phyloP scores from a whole-genome alignment of 164 flowering plant genomes.

The Saururus chinensis region DNA sequence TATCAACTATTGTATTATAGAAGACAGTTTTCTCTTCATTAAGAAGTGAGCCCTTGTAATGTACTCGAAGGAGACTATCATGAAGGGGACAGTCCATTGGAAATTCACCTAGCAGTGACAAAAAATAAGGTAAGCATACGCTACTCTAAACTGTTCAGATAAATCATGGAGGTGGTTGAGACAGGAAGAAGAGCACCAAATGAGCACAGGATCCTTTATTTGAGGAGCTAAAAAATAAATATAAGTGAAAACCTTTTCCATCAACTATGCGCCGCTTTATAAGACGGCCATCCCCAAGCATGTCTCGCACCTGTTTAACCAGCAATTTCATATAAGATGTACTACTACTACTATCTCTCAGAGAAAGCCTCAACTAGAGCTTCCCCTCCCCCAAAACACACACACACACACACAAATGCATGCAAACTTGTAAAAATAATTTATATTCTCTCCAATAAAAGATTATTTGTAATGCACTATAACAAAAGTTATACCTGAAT shows the following conservation, averaged over 20 bases:
- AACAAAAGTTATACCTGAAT: constrained; percentile 49
- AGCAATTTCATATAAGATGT: neutral
- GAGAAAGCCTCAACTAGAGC: neutral
- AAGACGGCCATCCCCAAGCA: constrained; percentile 98
- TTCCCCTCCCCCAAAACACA: neutral
- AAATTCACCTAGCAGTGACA: constrained; percentile 62
- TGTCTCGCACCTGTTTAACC: constrained; percentile 66
- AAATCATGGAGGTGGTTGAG: neutral
- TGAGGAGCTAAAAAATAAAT: neutral
- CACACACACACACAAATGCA: too few relatives aligned
- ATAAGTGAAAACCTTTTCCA: constrained; percentile 62
- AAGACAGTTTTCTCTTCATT: constrained; percentile 66
- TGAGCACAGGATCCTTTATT: neutral
- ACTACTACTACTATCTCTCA: neutral
- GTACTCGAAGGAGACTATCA: constrained; percentile 80
- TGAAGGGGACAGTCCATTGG: constrained; percentile 99
- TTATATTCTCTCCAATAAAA: too few relatives aligned
- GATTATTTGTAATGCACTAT: neutral
- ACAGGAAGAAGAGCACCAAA: neutral
- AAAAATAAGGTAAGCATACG: constrained; percentile 1
- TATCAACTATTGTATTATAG: constrained; percentile 78
- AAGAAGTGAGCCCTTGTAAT: constrained; percentile 81
- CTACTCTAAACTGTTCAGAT: neutral
- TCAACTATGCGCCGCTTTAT: constrained; percentile 88
- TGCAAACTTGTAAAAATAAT: neutral